phyloP scores from a whole-genome alignment of 2,329 filamentous ascomycete genomes.

The Trichoderma guizhouense region DNA sequence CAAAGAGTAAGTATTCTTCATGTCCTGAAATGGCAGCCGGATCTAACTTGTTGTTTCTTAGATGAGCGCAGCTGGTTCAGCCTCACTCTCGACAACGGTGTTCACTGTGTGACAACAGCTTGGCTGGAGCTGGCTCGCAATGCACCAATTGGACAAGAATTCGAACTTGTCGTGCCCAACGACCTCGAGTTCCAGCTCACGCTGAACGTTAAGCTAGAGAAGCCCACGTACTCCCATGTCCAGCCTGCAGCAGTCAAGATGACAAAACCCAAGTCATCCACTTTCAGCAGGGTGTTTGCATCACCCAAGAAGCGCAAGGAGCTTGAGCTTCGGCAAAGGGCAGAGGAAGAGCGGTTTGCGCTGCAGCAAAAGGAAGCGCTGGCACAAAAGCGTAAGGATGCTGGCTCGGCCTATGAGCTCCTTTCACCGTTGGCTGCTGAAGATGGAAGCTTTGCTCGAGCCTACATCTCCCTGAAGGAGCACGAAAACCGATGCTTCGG shows the following conservation, averaged over 20 bases:
- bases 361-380: conserved; percentile 62
- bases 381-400: conserved; percentile 58
- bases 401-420: conserved; percentile 78
- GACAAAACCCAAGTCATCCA: conserved; percentile 71
- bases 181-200: conserved; percentile 99
- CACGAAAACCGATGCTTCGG: conserved; percentile 87
- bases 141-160: conserved; percentile 95
- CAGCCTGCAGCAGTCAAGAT: conserved; percentile 59
- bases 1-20: conserved; percentile 65
- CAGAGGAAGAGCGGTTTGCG: conserved; percentile 73
- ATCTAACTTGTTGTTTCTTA: conserved; percentile 39
- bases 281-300: conserved; percentile 87
- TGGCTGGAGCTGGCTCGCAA: conserved; percentile 91
- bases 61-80: conserved; percentile 92
- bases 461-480: conserved; percentile 91
- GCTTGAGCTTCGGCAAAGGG: conserved; percentile 76
- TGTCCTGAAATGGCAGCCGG: background rate
- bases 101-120: conserved; percentile 95
- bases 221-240: conserved; percentile 61
- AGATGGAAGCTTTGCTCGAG: conserved; percentile 90
- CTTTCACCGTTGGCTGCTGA: conserved; percentile 81
- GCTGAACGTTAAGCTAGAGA: conserved; percentile 89
- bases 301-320: conserved; percentile 97
- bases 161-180: conserved; percentile 93
- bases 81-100: conserved; percentile 93